phyloP scores from a whole-genome alignment of 2,329 filamentous ascomycete species.

The Ophiostoma novo-ulmi region DNA sequence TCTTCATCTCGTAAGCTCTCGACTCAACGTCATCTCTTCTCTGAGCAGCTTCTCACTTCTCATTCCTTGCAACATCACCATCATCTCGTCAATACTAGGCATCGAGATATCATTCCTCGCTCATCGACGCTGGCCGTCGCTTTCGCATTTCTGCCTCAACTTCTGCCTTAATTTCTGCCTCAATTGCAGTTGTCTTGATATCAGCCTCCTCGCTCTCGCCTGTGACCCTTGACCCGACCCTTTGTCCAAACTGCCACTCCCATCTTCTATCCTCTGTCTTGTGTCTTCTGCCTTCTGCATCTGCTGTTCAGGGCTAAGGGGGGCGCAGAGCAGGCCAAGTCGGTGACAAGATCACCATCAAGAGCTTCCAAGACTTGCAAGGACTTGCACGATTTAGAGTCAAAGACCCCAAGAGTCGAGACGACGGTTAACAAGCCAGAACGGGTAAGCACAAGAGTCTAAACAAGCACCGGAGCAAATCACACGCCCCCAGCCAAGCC shows the following conservation, averaged over 20 bases:
- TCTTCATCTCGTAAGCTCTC: not conserved
- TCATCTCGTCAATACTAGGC: not conserved
- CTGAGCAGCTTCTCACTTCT: not conserved
- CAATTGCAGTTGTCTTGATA: not conserved
- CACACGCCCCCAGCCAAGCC: constrained; percentile 21
- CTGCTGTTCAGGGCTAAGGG: not conserved
- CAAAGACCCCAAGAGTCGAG: not conserved
- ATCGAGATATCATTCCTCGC: not conserved
- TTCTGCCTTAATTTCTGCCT: not conserved
- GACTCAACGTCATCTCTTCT: not conserved
- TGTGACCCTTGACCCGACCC: not conserved
- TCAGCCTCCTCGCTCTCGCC: not conserved
- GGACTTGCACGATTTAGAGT: not conserved
- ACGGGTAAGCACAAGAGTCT: constrained; percentile 5
- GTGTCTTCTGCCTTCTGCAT: not conserved
- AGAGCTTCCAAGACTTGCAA: not conserved
- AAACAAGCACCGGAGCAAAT: not conserved
- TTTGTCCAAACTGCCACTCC: not conserved
- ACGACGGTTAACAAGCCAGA: constrained; percentile 3
- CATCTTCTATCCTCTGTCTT: not conserved
- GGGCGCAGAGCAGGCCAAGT: constrained; percentile 7
- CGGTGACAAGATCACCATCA: not conserved
- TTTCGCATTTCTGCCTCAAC: not conserved
- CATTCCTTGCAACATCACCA: not conserved
- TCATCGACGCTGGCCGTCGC: constrained; percentile 1